These are phyloP conservation scores for Camelina neglecta DNA, from an alignment of 345 rosid species.

Conservation along the genomic window DNA sequence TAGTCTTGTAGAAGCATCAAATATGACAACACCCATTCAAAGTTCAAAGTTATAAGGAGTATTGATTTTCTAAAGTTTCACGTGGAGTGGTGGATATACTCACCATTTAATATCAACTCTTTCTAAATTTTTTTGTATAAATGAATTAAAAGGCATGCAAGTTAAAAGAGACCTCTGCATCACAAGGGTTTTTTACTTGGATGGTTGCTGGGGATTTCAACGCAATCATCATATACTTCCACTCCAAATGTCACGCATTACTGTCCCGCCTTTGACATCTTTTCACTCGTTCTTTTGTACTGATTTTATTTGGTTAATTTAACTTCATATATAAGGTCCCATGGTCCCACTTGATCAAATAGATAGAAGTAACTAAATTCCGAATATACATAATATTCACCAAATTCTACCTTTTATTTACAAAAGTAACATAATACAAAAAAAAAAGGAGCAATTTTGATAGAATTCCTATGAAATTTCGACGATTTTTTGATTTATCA, in stretches of 20 bases:
- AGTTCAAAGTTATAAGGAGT: slow-evolving; percentile 10
- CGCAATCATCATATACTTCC: slow-evolving; percentile 9
- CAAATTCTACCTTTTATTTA: not conserved
- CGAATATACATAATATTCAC: not conserved
- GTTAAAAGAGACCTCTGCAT: not conserved
- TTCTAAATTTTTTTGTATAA: not conserved
- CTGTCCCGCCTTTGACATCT: slow-evolving; percentile 5
- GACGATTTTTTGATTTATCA: not conserved
- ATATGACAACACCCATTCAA: slow-evolving; percentile 40
- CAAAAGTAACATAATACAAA: not conserved
- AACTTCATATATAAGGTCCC: not conserved
- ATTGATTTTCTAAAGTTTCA: not conserved
- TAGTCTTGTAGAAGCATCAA: not conserved
- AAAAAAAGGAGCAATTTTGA: no score
- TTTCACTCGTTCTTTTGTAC: not conserved
- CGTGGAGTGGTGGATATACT: slow-evolving; percentile 47
- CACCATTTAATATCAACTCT: slow-evolving; percentile 32
- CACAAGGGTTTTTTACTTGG: not conserved
- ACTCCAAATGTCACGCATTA: slow-evolving; percentile 6
- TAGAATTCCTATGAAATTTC: no score
- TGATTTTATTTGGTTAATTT: not conserved
- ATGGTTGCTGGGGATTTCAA: not conserved
- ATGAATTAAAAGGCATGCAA: not conserved
- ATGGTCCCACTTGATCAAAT: not conserved
- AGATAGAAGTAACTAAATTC: not conserved